These are phyloP conservation scores for Diatrype stigma DNA, from an alignment of 2,329 filamentous ascomycete genomes.

Conservation along the genomic window DNA sequence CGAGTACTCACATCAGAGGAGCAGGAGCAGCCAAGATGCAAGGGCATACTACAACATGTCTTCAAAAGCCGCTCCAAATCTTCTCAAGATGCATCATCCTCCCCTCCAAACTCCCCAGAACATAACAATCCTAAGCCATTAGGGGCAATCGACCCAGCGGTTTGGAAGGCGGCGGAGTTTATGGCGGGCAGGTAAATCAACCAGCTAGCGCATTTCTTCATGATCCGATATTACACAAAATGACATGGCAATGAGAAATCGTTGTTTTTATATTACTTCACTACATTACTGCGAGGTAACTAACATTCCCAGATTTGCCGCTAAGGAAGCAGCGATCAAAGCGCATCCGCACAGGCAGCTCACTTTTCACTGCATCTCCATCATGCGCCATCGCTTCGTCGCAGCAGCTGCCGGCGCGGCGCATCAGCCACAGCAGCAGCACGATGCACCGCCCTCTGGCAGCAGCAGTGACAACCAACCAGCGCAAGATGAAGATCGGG, in stretches of 20 bases:
- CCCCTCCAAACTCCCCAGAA: too few relatives aligned
- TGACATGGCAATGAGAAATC: too few relatives aligned
- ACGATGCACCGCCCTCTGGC: background rate
- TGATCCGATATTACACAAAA: too few relatives aligned
- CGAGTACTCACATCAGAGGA: slow-evolving; percentile 45
- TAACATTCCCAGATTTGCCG: slow-evolving; percentile 64
- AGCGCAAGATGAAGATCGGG: slow-evolving; percentile 16
- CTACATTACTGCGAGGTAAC: too few relatives aligned
- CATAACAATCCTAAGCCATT: too few relatives aligned
- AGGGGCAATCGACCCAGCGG: slow-evolving; percentile 11
- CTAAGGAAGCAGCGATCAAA: slow-evolving; percentile 73
- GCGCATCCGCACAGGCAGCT: slow-evolving; percentile 58
- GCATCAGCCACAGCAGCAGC: slow-evolving; percentile 19
- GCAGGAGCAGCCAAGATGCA: slow-evolving; percentile 14
- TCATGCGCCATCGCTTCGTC: slow-evolving; percentile 23
- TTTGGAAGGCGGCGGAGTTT: slow-evolving; percentile 37
- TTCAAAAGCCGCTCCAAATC: background rate
- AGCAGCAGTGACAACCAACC: slow-evolving; percentile 9
- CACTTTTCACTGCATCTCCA: slow-evolving; percentile 58
- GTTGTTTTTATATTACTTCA: too few relatives aligned
- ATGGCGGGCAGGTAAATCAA: slow-evolving; percentile 40
- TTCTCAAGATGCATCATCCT: background rate
- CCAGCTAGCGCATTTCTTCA: background rate
- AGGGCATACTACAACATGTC: slow-evolving; percentile 8
- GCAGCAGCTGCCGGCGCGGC: background rate